These are phyloP conservation scores for Cyberlindnera mississippiensis DNA, from an alignment of 805 yeast species.

Conservation along the genomic window DNA sequence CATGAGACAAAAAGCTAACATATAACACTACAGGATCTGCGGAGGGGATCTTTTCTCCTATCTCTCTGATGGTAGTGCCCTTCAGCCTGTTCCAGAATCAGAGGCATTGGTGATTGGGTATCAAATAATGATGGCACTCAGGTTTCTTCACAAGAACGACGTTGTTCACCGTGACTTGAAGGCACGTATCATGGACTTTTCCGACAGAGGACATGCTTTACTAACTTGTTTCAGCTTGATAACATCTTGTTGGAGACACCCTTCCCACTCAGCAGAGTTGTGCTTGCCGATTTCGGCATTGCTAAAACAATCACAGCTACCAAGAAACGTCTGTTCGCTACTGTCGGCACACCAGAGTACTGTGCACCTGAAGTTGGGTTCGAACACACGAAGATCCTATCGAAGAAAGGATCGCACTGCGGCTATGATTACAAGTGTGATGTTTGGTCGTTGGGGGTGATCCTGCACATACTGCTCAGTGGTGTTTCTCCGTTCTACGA, in stretches of 20 bases:
- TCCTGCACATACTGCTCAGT: constrained; percentile 53
- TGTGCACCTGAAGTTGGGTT: constrained; percentile 69
- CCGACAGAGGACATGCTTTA: neutral
- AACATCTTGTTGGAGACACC: constrained; percentile 56
- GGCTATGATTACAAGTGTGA: constrained; percentile 60
- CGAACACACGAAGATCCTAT: constrained; percentile 29
- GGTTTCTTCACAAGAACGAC: constrained; percentile 59
- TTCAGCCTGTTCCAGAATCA: constrained; percentile 46
- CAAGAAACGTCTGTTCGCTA: constrained; percentile 41
- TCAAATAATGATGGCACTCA: constrained; percentile 54
- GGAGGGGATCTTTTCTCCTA: constrained; percentile 62
- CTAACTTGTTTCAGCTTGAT: constrained; percentile 36
- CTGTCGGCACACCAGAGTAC: constrained; percentile 65
- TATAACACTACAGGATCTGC: constrained; percentile 27
- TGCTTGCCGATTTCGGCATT: constrained; percentile 68
- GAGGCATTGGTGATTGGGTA: constrained; percentile 50
- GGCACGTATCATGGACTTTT: neutral
- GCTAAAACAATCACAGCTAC: constrained; percentile 34
- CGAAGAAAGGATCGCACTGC: constrained; percentile 7
- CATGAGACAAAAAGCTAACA: neutral
- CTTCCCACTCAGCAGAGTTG: constrained; percentile 46
- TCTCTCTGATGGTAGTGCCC: constrained; percentile 37
- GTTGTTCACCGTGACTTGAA: constrained; percentile 90
- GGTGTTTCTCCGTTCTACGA: constrained; percentile 64
- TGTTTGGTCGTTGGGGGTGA: constrained; percentile 66